phyloP scores from a whole-genome alignment of 805 yeast genomes.

The Jamesozyma rosinii region DNA sequence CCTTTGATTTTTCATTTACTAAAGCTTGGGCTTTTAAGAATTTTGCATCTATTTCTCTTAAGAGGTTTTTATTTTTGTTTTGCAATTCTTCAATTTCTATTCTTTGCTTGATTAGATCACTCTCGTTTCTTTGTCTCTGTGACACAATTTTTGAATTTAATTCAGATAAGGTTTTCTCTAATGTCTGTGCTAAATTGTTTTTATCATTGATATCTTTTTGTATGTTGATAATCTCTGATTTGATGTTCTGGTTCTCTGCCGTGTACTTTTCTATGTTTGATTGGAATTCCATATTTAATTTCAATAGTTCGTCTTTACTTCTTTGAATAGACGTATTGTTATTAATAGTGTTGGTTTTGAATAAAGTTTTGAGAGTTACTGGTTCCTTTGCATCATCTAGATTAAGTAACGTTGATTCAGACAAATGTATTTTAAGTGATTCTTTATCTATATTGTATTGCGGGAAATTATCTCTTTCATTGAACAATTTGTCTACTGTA shows the following conservation, averaged over 20 bases:
- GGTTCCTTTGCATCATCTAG: slow-evolving; percentile 9
- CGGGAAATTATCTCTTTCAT: slow-evolving; percentile 11
- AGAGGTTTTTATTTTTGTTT: slow-evolving; percentile 41
- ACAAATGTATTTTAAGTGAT: slow-evolving; percentile 27
- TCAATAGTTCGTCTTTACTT: slow-evolving; percentile 25
- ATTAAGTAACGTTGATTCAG: slow-evolving; percentile 8
- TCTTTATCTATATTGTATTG: slow-evolving; percentile 9
- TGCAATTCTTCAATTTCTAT: slow-evolving; percentile 61
- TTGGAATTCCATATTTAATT: slow-evolving; percentile 31
- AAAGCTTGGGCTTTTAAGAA: slow-evolving; percentile 24
- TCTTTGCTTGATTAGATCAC: slow-evolving; percentile 38
- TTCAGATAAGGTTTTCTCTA: slow-evolving; percentile 48
- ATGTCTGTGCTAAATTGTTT: slow-evolving; percentile 45
- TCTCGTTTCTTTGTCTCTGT: slow-evolving; percentile 45
- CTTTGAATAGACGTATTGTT: slow-evolving; percentile 12
- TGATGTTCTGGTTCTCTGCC: slow-evolving; percentile 28
- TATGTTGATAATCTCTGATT: slow-evolving; percentile 49
- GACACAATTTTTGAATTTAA: slow-evolving; percentile 48
- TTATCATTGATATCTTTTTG: slow-evolving; percentile 49
- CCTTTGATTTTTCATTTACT: slow-evolving; percentile 43
- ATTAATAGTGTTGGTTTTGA: slow-evolving; percentile 4
- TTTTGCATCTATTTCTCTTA: slow-evolving; percentile 36
- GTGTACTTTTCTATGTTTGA: slow-evolving; percentile 16
- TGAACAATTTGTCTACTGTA: slow-evolving; percentile 34
- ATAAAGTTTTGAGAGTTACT: slow-evolving; percentile 9